Evolutionary conservation across 1,284 basidiomycete genomes (phyloP), one percentile per base, ranked within the genome.

Genomic region (Phellinidium pouzarii): DNA sequence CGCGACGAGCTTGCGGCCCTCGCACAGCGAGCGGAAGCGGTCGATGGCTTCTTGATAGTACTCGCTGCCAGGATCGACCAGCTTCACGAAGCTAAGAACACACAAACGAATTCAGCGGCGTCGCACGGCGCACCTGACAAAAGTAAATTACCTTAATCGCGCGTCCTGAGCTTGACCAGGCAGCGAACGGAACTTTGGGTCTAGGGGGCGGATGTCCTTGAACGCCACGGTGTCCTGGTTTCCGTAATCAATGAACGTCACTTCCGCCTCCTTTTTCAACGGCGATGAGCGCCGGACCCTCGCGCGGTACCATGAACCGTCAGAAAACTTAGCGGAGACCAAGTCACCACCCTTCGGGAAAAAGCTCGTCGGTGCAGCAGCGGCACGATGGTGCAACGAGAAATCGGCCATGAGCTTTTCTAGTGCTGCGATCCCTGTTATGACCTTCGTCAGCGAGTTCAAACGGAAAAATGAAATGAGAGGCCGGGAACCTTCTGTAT

Each of bases 361-460:
- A 64, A 92, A 94, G 48, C 77, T 78, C 25, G 82, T 61, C 0
- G 87, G 73, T 5, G 77, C 68, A 3, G 79, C 68, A 17, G 82
- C 74, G 36, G 79, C 79, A 47, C 82, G 80, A 68, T 96, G 90
- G 67, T 93, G 82, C 36, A 88, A 65, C 2, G 91, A 86, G 64
- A 99, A 94, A 57, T 97, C 94, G 47, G 76, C 75, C 95, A 98
- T 98, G 58, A 99, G 77, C 66, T 87, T 86, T 64, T 97, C 94
- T 53, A 99, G 75, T 12, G 88, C 84, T 5, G 87, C 87, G 53
- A 94, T 93, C 53, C 85, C 88, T 91, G 58, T 19, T 6, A 27
- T 11, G 43, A 23, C 47, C 48, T 47, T 25, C 4, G 19, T n/a
- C 23, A 42, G 47, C 55, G n/a, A 44, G 31, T 48, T 45, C 38